phyloP scores from a whole-genome alignment of 345 rosid genomes.

The Populus euphratica region DNA sequence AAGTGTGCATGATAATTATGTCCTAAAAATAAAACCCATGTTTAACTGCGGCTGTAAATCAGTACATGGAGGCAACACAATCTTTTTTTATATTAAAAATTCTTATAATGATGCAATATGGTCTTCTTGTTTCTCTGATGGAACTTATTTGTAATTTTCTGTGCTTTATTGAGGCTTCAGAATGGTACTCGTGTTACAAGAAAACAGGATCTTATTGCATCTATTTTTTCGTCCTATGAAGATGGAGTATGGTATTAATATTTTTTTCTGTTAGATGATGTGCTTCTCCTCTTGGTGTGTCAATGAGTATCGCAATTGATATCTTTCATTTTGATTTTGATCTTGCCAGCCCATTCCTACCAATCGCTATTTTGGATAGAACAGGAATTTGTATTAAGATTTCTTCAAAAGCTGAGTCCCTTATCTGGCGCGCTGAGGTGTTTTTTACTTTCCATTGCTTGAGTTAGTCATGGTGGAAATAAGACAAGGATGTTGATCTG shows the following conservation, averaged over 20 bases:
- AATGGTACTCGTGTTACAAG: constrained; percentile 44
- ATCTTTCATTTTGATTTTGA: constrained; percentile 15
- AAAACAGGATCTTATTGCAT: constrained; percentile 60
- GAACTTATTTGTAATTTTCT: constrained; percentile 2
- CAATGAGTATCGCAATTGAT: constrained; percentile 3
- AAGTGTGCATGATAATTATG: neutral
- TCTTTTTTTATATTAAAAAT: neutral
- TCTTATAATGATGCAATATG: constrained; percentile 7
- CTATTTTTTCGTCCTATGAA: constrained; percentile 48
- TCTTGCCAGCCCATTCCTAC: constrained; percentile 46
- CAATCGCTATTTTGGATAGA: constrained; percentile 47
- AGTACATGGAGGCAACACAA: neutral
- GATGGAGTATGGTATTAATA: constrained; percentile 50
- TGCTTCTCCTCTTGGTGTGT: neutral
- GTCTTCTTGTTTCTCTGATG: constrained; percentile 17
- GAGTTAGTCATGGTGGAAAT: neutral
- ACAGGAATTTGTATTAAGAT: constrained; percentile 53
- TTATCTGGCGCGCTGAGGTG: constrained; percentile 91
- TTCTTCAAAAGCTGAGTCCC: constrained; percentile 57
- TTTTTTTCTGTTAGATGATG: constrained; percentile 4
- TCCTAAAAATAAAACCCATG: neutral
- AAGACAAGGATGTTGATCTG: neutral
- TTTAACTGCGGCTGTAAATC: no score
- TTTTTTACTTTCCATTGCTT: neutral
- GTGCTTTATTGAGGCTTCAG: constrained; percentile 34